These are phyloP conservation scores for Dalbergia cochinchinensis DNA, from an alignment of 306 rosid genomes.

Conservation along the genomic window DNA sequence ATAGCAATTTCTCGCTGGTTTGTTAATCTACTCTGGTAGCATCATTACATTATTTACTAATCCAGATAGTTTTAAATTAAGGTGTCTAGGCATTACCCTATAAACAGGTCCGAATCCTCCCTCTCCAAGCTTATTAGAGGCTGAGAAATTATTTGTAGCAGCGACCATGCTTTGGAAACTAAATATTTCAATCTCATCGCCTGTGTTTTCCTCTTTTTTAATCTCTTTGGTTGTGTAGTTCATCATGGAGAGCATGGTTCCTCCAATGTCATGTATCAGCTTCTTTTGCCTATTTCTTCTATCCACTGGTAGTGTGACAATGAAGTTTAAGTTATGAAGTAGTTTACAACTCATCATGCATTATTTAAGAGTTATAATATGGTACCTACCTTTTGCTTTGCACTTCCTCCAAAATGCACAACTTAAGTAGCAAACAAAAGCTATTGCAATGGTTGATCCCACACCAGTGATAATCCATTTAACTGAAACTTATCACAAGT, in stretches of 20 bases:
- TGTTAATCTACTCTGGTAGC: constrained; percentile 44
- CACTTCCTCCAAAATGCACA: constrained; percentile 22
- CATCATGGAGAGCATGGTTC: not conserved
- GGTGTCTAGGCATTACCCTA: constrained; percentile 24
- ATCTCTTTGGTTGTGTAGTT: not conserved
- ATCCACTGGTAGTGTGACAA: constrained; percentile 31
- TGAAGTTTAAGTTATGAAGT: not conserved
- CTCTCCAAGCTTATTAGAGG: constrained; percentile 38
- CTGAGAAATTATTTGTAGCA: constrained; percentile 45
- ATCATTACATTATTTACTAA: not conserved
- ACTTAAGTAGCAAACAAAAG: constrained; percentile 25
- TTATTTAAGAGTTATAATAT: not conserved
- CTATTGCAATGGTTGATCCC: constrained; percentile 12
- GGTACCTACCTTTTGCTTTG: constrained; percentile 33
- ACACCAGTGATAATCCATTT: constrained; percentile 45
- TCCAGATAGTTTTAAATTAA: not conserved
- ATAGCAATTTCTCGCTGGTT: constrained; percentile 58
- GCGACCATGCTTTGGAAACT: constrained; percentile 34
- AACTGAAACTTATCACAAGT: constrained; percentile 18
- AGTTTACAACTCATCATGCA: not conserved
- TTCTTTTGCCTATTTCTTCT: constrained; percentile 18
- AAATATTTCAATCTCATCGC: constrained; percentile 33
- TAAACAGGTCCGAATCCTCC: constrained; percentile 52
- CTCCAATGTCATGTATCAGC: constrained; percentile 38
- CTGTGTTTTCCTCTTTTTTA: not conserved